Base-by-base conservation (phyloP, 1,284 basidiomycete species). In the Cryptococcus sp. region DNA sequence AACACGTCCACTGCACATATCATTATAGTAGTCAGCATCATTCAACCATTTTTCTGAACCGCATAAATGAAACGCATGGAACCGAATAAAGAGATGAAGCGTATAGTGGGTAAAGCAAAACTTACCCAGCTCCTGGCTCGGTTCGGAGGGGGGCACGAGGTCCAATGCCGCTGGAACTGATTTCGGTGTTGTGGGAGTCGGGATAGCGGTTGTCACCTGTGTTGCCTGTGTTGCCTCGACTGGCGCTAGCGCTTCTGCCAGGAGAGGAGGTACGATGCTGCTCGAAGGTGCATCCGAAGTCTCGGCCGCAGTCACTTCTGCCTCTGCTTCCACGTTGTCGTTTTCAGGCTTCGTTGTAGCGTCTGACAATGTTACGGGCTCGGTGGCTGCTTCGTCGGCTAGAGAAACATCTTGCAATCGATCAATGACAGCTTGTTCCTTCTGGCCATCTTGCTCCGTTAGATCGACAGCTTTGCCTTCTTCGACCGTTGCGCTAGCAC, bases 1-100 rank as follows among this genome's bases (percentile, higher is more conserved):
- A 62, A 46, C 45, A 50, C 54, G 50, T 59, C 54, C 35, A 62
- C 61, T 62, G 31, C n/a, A 20, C 11, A 2, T 17, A 27, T 19
- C 6, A 8, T 35, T 10, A 35, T 5, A 35, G 13, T 13, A 22
- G n/a, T 45, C 7, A 19, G 42, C 42, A 45, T 45, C 42, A 25
- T 3, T 25, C 25, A 25, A 3, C 25, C 3, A 25, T 25, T 25
- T 6, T 25, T 25, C 25, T 25, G 25, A 25, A 3, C 6, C 25
- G 25, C 25, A 6, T 25, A 25, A 25, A 3, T 25, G 25, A 25
- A 25, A 25, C 25, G 25, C 25, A 25, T 25, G 19, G 41, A 3
- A 3, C 41, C 16, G 16, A 17, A n/a, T n/a, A n/a, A n/a, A n/a
- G n/a, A n/a, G 16, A 44, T 20, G 17, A 5, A 44, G 4, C 4